phyloP scores from a whole-genome alignment of 2,329 filamentous ascomycete genomes.

The Aureobasidium namibiae region DNA sequence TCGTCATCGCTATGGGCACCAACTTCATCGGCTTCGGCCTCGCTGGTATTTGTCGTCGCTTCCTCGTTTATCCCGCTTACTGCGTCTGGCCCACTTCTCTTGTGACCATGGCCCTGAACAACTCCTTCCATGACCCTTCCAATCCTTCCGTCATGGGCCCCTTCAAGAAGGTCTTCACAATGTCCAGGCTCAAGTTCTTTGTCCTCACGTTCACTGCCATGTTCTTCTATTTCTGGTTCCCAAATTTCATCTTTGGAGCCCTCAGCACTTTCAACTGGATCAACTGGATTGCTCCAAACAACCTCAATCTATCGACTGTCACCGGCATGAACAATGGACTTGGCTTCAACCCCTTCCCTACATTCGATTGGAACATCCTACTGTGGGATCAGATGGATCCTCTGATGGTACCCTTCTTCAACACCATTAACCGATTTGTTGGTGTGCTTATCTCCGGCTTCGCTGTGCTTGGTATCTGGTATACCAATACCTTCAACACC shows the following conservation, averaged over 20 bases:
- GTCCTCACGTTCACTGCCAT: constrained; percentile 53
- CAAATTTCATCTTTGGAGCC: constrained; percentile 71
- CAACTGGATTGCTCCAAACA: constrained; percentile 72
- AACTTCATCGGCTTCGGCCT: constrained; percentile 82
- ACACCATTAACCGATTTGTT: neutral
- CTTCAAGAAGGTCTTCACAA: constrained; percentile 47
- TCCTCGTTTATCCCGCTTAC: constrained; percentile 72
- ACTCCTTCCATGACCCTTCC: constrained; percentile 75
- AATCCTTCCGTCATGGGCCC: constrained; percentile 54
- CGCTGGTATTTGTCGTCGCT: constrained; percentile 70
- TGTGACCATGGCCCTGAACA: constrained; percentile 83
- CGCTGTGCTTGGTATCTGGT: constrained; percentile 45
- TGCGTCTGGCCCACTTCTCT: constrained; percentile 89
- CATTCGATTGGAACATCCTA: constrained; percentile 3
- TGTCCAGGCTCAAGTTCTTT: constrained; percentile 79
- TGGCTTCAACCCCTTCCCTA: neutral
- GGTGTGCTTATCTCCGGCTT: neutral
- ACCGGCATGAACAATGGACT: constrained; percentile 4
- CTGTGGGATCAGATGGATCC: neutral
- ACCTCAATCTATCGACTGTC: neutral
- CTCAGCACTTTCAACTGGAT: constrained; percentile 82
- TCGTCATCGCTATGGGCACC: constrained; percentile 75
- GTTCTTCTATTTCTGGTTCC: constrained; percentile 76
- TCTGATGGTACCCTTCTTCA: constrained; percentile 5
- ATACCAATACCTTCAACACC: constrained; percentile 69